A percentile compares a stretch with the other conserved stretches of the same genome.
Evolutionary conservation across 768 basidiomycete species (phyloP).

Genomic region (Tulasnella sp.): DNA sequence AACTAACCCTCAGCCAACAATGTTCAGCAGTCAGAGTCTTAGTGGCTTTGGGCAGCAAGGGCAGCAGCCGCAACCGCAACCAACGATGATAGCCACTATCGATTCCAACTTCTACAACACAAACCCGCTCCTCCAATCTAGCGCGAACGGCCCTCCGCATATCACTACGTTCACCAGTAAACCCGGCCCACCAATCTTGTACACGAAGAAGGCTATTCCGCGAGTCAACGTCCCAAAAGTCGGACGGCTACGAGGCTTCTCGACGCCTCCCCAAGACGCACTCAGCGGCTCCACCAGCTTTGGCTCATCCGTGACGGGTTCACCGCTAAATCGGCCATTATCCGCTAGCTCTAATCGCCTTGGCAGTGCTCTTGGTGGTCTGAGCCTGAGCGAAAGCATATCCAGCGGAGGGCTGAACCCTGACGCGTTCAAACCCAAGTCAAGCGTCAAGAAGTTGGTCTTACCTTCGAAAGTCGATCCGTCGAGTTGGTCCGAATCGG

Average conservation of each 20-base stretch:
- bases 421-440: constrained; percentile 52
- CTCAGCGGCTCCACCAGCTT: constrained; percentile 16
- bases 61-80: constrained; percentile 29
- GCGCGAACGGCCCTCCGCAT: constrained; percentile 20
- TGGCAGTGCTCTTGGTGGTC: constrained; percentile 4
- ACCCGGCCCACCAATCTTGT: constrained; percentile 15
- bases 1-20: constrained; percentile 37
- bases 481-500: constrained; percentile 4
- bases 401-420: constrained; percentile 25
- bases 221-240: constrained; percentile 21
- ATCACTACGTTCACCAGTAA: constrained; percentile 22
- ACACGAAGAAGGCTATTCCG: constrained; percentile 15
- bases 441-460: constrained; percentile 88
- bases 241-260: constrained; percentile 26
- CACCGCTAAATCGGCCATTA: background rate
- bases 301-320: background rate
- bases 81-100: constrained; percentile 70
- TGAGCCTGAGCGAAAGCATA: constrained; percentile 10
- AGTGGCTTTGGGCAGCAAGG: background rate
- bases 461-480: constrained; percentile 28
- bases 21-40: constrained; percentile 4
- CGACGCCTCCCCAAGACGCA: constrained; percentile 21
- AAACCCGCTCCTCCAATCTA: constrained; percentile 29
- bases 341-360: constrained; percentile 3
- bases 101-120: constrained; percentile 46